Percentiles rank a stretch among this genome's conserved stretches.
Conservation (phyloP, 768 basidiomycete genomes). For the Amanita pseudoporphyria region DNA sequence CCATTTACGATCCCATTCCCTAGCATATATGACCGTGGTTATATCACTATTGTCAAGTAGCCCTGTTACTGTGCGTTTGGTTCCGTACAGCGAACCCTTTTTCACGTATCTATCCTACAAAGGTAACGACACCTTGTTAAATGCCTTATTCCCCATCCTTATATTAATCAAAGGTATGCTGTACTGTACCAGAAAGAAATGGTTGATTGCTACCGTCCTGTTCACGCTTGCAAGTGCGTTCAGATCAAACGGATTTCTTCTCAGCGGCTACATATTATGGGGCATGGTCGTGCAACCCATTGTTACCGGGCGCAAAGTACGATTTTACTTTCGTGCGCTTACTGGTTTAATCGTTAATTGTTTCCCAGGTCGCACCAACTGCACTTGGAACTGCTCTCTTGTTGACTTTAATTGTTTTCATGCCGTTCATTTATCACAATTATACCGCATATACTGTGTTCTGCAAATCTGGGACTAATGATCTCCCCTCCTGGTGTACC, state of each 20-base stretch:
- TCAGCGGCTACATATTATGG: conserved; percentile 77
- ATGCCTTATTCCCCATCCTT: neutral
- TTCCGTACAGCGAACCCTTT: conserved; percentile 79
- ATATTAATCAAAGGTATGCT: conserved; percentile 42
- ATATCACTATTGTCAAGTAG: conserved; percentile 78
- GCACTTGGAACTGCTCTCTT: conserved; percentile 26
- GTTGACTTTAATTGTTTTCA: conserved; percentile 36
- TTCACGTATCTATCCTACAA: conserved; percentile 75
- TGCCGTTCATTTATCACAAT: conserved; percentile 72
- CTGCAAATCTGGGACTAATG: conserved; percentile 32
- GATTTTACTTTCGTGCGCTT: conserved; percentile 4
- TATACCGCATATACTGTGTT: conserved; percentile 54
- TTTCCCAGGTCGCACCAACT: conserved; percentile 23
- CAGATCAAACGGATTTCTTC: conserved; percentile 69
- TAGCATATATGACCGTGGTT: conserved; percentile 52
- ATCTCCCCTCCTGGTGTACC: conserved; percentile 53
- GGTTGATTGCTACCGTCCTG: conserved; percentile 44
- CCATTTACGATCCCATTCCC: conserved; percentile 41
- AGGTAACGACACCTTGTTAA: conserved; percentile 30
- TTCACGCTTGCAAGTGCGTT: conserved; percentile 61
- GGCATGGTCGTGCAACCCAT: conserved; percentile 49
- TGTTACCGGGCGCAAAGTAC: conserved; percentile 27
- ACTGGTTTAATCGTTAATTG: conserved; percentile 3
- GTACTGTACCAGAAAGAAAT: conserved; percentile 36
- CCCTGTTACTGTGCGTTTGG: conserved; percentile 61